These are phyloP conservation scores for Boletus putidus DNA, from an alignment of 1,284 basidiomycete species.

Conservation along the genomic window DNA sequence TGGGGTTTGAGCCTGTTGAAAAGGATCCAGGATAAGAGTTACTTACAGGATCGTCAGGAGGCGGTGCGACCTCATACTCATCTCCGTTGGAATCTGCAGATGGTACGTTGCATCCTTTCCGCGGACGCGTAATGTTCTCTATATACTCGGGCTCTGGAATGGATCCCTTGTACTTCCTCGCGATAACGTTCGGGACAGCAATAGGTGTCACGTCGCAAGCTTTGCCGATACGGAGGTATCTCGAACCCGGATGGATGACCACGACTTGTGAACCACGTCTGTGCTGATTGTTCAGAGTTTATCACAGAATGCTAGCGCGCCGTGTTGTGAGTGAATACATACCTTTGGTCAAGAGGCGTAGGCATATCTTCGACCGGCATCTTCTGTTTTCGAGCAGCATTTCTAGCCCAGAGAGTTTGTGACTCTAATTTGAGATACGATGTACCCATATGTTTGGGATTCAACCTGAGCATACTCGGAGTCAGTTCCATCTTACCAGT, in stretches of 20 bases:
- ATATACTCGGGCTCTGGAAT: conserved; percentile 46
- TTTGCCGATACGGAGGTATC: conserved; percentile 82
- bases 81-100: conserved; percentile 39
- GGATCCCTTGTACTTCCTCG: conserved; percentile 55
- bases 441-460: conserved; percentile 74
- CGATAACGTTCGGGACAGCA: conserved; percentile 76
- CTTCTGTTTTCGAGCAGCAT: conserved; percentile 54
- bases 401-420: conserved; percentile 71
- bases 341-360: conserved; percentile 47
- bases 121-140: conserved; percentile 56
- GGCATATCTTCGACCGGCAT: conserved; percentile 42
- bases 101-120: conserved; percentile 35
- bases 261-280: conserved; percentile 76
- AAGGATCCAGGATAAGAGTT: neutral
- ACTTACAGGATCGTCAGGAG: conserved; percentile 63
- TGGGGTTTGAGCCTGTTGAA: conserved; percentile 6
- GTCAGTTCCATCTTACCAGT: conserved; percentile 17
- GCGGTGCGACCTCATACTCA: conserved; percentile 46
- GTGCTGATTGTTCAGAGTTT: conserved; percentile 34
- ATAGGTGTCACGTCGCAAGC: conserved; percentile 86
- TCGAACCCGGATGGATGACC: conserved; percentile 93
- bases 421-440: conserved; percentile 70
- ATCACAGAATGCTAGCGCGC: conserved; percentile 16
- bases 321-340: conserved; percentile 6
- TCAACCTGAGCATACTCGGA: conserved; percentile 51